A percentile compares a stretch with the other conserved stretches of the same genome.
These are phyloP conservation scores for Penicillium paxilli DNA, from an alignment of 495 filamentous ascomycete species.

Conservation along the genomic window DNA sequence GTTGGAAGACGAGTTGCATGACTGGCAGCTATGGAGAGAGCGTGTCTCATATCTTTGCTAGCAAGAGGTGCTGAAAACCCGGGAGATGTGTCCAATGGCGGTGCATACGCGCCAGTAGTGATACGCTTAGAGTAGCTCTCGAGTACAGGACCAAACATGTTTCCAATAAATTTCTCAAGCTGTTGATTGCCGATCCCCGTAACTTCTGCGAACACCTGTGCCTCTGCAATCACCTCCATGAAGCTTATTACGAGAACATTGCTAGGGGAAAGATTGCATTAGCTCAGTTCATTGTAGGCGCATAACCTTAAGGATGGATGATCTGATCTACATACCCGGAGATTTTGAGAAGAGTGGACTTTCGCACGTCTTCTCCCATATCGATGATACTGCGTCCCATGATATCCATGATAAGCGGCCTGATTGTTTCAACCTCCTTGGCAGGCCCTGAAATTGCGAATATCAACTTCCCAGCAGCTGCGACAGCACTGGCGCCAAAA, in stretches of 20 bases:
- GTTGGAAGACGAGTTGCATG: conserved; percentile 10
- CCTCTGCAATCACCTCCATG: conserved; percentile 35
- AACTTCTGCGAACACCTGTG: conserved; percentile 40
- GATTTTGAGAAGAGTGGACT: conserved; percentile 23
- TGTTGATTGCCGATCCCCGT: conserved; percentile 28
- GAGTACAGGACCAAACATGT: conserved; percentile 31
- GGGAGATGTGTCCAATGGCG: conserved; percentile 11
- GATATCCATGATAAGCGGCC: conserved; percentile 33
- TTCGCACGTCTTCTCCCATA: conserved; percentile 26
- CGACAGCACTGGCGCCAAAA: conserved; percentile 39
- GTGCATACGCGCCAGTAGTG: conserved; percentile 18
- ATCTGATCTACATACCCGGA: conserved; percentile 9
- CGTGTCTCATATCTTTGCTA: conserved; percentile 18
- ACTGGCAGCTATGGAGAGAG: conserved; percentile 9
- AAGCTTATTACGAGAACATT: conserved; percentile 18
- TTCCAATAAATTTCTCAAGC: conserved; percentile 31
- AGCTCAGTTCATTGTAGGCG: background rate
- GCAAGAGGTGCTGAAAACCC: conserved; percentile 17
- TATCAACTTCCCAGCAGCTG: conserved; percentile 35
- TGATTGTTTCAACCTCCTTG: conserved; percentile 22
- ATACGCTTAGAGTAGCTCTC: conserved; percentile 25
- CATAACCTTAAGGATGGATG: background rate
- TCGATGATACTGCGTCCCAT: conserved; percentile 33
- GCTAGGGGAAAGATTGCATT: conserved; percentile 1
- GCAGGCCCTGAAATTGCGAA: conserved; percentile 32